phyloP scores from a whole-genome alignment of 1,284 basidiomycete genomes.

The Ustilago sp. region DNA sequence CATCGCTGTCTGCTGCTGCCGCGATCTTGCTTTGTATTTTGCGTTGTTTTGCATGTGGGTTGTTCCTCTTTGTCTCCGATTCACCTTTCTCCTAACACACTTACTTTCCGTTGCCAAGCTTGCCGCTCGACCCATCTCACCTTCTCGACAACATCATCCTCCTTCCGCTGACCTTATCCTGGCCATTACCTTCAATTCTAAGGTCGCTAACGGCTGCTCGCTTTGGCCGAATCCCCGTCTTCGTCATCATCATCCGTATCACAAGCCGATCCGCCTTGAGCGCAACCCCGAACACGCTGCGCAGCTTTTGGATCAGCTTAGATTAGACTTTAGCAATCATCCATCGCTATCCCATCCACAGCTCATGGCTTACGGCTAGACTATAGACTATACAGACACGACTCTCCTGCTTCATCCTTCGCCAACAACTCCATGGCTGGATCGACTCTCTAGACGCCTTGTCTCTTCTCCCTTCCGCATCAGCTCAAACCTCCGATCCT shows the following conservation, averaged over 20 bases:
- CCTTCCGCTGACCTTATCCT: not conserved
- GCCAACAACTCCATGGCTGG: constrained; percentile 15
- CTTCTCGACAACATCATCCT: constrained; percentile 4
- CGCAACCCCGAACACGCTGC: not conserved
- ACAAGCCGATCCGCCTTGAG: not conserved
- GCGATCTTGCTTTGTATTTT: not conserved
- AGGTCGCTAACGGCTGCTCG: not conserved
- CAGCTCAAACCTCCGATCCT: not conserved
- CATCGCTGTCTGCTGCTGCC: constrained; percentile 1
- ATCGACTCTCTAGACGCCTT: constrained; percentile 16
- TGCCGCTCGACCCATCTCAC: constrained; percentile 2
- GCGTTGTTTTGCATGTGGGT: constrained; percentile 9
- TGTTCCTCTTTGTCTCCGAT: not conserved
- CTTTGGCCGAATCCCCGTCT: not conserved
- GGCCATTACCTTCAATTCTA: not conserved
- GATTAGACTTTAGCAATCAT: not conserved
- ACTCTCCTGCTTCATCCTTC: not conserved
- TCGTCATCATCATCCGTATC: not conserved
- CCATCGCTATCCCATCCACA: not conserved
- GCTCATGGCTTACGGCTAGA: not conserved
- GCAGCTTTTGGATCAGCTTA: not conserved
- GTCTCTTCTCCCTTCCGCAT: constrained; percentile 5
- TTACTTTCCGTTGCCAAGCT: constrained; percentile 4
- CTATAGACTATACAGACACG: constrained; percentile 1
- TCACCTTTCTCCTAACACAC: constrained; percentile 1